A percentile compares a stretch with the other conserved stretches of the same genome.
These are phyloP conservation scores for Penicillium arizonense DNA, from an alignment of 495 filamentous ascomycete species.

Conservation along the genomic window DNA sequence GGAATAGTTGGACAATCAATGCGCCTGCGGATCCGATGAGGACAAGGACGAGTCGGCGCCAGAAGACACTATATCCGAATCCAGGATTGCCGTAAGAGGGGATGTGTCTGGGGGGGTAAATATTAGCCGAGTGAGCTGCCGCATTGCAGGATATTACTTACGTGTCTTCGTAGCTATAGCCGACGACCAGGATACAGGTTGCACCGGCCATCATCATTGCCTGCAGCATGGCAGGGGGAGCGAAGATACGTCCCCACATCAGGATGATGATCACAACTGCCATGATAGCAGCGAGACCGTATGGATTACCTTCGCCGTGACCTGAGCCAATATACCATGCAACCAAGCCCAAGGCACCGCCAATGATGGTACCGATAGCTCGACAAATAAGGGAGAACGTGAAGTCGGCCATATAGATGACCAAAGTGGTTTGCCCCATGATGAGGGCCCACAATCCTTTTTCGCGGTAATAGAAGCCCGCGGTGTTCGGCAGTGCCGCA, in stretches of 20 bases:
- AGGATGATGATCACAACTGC: slow-evolving; percentile 32
- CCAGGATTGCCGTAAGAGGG: slow-evolving; percentile 42
- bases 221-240: slow-evolving; percentile 27
- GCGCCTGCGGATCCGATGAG: slow-evolving; percentile 39
- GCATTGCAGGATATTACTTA: slow-evolving; percentile 13
- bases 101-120: slow-evolving; percentile 23
- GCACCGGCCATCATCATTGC: slow-evolving; percentile 39
- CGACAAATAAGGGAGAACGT: slow-evolving; percentile 35
- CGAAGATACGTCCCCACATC: slow-evolving; percentile 39
- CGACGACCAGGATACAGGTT: slow-evolving; percentile 41
- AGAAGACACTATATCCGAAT: slow-evolving; percentile 44
- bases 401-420: slow-evolving; percentile 48
- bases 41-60: slow-evolving; percentile 42
- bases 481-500: slow-evolving; percentile 34
- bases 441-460: slow-evolving; percentile 48
- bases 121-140: background rate
- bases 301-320: slow-evolving; percentile 39
- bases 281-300: slow-evolving; percentile 37
- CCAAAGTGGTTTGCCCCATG: slow-evolving; percentile 42
- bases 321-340: slow-evolving; percentile 50
- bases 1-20: slow-evolving; percentile 41
- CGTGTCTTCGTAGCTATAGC: slow-evolving; percentile 40
- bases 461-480: slow-evolving; percentile 45
- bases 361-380: slow-evolving; percentile 33
- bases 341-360: slow-evolving; percentile 38